Evolutionary conservation across 192 early-diverging fungal species (phyloP), one percentile per base, ranked within the genome.

Genomic region (Endogone sp.): DNA sequence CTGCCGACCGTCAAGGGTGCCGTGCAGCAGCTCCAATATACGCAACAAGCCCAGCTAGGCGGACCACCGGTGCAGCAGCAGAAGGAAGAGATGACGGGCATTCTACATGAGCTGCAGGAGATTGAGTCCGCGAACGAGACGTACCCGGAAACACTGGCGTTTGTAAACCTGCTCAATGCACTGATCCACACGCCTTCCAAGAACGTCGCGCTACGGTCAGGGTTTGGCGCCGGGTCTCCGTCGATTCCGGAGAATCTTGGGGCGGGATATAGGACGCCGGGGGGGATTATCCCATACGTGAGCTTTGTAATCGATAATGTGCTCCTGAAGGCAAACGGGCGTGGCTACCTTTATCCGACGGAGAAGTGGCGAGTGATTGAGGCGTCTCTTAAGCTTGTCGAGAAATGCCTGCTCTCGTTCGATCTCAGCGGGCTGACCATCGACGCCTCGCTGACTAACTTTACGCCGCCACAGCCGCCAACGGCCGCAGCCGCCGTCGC

Each of bases 101-200:
- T 93, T 29, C 73, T 88, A 29, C 89, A 86, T 70, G 92, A 97
- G 76, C 77, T 97, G 64, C 86, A 93, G 29, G 93, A 95, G 70
- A 86, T 90, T 16, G 94, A 96, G 73, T 65, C 87, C 0, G 81
- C 81, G 4, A 89, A 84, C 37, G 85, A 94, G 66, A 89, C 86
- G 2, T 99, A 95, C 69, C 89, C 93, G 1, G 92, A 97, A 78
- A 96, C 93, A 6, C 71, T 93, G 4, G 89, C 95, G 1, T 93
- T 96, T 76, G 70, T 97, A 9, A 73, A 80, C 6, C 84, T 99
- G 3, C 70, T 99, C 13, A 80, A 81, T 2, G 74, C 82, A 29
- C 79, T 97, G 16, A 84, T 92, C 29, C 90, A 94, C 56, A 66
- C 81, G 10, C 85, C 86, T 6, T 71, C 75, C 62, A 77, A 80